Conservation (phyloP, 768 basidiomycete species). For the Lentinula lateritia region DNA sequence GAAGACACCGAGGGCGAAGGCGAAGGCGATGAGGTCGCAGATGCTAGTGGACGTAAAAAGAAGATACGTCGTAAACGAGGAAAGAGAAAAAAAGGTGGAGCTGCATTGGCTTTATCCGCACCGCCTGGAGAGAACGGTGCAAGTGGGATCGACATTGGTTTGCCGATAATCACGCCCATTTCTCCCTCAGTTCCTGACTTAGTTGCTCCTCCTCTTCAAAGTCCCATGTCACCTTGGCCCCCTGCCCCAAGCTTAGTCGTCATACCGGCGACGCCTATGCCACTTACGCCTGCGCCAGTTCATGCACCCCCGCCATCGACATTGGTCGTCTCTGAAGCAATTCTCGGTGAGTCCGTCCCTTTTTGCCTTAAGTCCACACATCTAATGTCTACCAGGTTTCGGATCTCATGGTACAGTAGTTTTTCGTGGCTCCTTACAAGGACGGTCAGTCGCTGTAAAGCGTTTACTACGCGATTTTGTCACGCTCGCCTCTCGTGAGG, state of each 20-base stretch:
- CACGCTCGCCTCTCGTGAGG: slow-evolving; percentile 90
- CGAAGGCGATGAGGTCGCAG: slow-evolving; percentile 23
- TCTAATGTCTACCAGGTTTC: slow-evolving; percentile 52
- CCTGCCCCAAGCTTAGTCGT: slow-evolving; percentile 1
- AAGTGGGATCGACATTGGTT: background rate
- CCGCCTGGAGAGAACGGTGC: background rate
- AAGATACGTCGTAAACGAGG: slow-evolving; percentile 14
- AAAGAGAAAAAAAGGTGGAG: slow-evolving; percentile 16
- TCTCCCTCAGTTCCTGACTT: background rate
- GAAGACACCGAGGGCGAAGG: slow-evolving; percentile 30
- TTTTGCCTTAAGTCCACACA: background rate
- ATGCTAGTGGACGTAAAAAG: slow-evolving; percentile 17
- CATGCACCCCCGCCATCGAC: slow-evolving; percentile 4
- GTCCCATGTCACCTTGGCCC: background rate
- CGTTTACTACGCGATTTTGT: slow-evolving; percentile 93
- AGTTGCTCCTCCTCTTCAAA: background rate
- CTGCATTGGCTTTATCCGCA: background rate
- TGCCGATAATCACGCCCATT: background rate
- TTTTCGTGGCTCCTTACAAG: slow-evolving; percentile 91
- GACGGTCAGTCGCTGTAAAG: slow-evolving; percentile 97
- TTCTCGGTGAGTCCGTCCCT: slow-evolving; percentile 52
- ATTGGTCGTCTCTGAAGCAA: slow-evolving; percentile 64
- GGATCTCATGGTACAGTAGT: slow-evolving; percentile 98
- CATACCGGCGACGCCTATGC: background rate
- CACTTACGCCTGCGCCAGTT: background rate